A percentile compares a stretch with the other conserved stretches of the same genome.
These are phyloP conservation scores for Aspergillus haitiensis DNA, from an alignment of 495 filamentous ascomycete species.

Conservation along the genomic window DNA sequence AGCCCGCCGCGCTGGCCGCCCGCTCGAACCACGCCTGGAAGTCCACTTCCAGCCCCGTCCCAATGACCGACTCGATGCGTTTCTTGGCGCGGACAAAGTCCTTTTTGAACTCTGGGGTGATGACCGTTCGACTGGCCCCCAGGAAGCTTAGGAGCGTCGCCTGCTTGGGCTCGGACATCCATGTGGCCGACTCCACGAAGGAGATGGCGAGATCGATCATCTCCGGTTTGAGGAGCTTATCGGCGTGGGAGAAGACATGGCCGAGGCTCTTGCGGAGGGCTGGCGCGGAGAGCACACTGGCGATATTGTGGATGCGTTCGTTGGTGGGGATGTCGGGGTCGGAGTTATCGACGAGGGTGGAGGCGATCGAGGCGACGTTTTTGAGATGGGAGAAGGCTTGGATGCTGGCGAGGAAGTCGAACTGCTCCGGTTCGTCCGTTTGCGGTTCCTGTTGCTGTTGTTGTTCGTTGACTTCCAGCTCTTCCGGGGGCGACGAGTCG, in stretches of 20 bases:
- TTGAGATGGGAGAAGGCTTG: not conserved
- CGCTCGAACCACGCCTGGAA: not conserved
- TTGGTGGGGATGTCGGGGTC: not conserved
- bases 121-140: not conserved
- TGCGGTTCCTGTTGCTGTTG: too few relatives aligned
- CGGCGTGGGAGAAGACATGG: not conserved
- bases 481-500: not conserved
- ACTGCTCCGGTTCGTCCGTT: not conserved
- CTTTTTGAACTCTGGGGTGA: not conserved
- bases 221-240: constrained; percentile 4
- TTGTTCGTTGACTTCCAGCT: not conserved
- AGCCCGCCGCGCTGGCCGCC: not conserved
- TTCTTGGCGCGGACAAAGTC: not conserved
- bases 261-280: not conserved
- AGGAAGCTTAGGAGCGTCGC: not conserved
- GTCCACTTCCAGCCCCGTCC: not conserved
- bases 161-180: not conserved
- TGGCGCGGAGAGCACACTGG: not conserved
- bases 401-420: constrained; percentile 1
- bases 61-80: not conserved
- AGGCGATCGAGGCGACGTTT: constrained; percentile 1
- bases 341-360: not conserved
- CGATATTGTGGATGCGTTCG: constrained; percentile 1
- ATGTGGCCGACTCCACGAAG: not conserved
- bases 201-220: not conserved